phyloP scores from a whole-genome alignment of 2,329 filamentous ascomycete genomes.

The Ophiostoma quercus region DNA sequence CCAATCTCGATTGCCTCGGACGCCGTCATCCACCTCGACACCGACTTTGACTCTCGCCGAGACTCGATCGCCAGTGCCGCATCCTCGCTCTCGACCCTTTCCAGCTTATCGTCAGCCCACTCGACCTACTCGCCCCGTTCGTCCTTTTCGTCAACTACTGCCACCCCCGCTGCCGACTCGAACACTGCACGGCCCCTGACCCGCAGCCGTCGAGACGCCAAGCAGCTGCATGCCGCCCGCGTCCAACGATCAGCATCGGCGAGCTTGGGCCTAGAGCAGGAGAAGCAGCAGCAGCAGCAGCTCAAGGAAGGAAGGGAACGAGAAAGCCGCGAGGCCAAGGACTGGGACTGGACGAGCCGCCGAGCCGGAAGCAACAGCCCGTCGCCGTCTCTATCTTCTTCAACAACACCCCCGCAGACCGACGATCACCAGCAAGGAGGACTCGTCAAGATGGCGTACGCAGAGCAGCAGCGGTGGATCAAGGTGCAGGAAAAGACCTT shows the following conservation, averaged over 20 bases:
- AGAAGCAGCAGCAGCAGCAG: conserved; percentile 5
- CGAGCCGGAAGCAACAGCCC: conserved; percentile 21
- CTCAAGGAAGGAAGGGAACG: conserved; percentile 7
- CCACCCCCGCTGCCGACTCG: neutral
- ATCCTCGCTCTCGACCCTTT: conserved; percentile 28
- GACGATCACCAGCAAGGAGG: conserved; percentile 30
- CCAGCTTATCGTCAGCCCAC: conserved; percentile 16
- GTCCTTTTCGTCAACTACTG: conserved; percentile 3
- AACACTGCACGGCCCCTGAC: conserved; percentile 29
- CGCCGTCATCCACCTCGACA: conserved; percentile 28
- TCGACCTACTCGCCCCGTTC: neutral
- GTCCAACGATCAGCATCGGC: conserved; percentile 42
- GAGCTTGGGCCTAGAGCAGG: conserved; percentile 30
- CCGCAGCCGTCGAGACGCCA: conserved; percentile 43
- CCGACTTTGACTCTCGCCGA: conserved; percentile 31
- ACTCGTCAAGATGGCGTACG: conserved; percentile 52
- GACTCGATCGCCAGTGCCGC: conserved; percentile 33
- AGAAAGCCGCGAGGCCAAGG: conserved; percentile 14
- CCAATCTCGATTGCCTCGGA: neutral
- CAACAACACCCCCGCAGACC: neutral
- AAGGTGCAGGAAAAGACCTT: conserved; percentile 97
- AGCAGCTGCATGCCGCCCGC: conserved; percentile 47
- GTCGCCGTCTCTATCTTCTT: conserved; percentile 14
- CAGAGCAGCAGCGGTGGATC: conserved; percentile 63
- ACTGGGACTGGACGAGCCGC: conserved; percentile 25